Base-by-base conservation (phyloP, 768 basidiomycete species). In the Saitozyma podzolica region DNA sequence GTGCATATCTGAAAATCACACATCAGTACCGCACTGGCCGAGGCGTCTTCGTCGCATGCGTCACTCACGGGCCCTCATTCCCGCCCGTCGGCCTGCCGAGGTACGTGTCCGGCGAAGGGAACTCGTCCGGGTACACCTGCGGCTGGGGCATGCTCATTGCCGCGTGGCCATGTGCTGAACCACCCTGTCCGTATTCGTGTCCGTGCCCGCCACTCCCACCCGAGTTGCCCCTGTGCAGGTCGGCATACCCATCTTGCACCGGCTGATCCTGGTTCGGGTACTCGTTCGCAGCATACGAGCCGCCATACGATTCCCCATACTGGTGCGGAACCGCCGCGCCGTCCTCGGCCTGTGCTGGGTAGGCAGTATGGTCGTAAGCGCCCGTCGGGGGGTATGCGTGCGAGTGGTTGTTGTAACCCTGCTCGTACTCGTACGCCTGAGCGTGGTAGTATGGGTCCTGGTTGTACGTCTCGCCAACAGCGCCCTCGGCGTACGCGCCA, bases 11-110 rank as follows among this genome's bases (percentile, higher is more conserved):
- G 39, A 11, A 11, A 29, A 17, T 37, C 13, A 55, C 51, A 52
- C 53, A 50, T 47, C 14, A 9, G 50, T 6, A 3, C 52, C 10
- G 13, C 16, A 16, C 11, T 51, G 17, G 10, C 41, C 16, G n/a
- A 29, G 29, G 29, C 29, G 29, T 29, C 29, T 29, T 5, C 29
- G 29, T 29, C 2, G 20, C 39, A 57, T 14, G 6, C 3, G 8
- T 20, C 20, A 72, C 73, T 75, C 57, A 75, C 69, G 74, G 74
- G 62, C 74, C 74, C 40, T 75, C 74, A 37, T 63, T 54, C 41
- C 71, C 72, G 10, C 72, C 74, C 3, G 74, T 75, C 3, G 74
- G 74, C 64, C 74, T 62, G 54, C 74, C 74, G n/a, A 75, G 54
- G 49, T 68, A 68, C 43, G 59, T 40, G 14, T 67, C 67, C 13